A percentile compares a stretch with the other conserved stretches of the same genome.
phyloP scores from a whole-genome alignment of 768 basidiomycete genomes.

The Terana coerulea region DNA sequence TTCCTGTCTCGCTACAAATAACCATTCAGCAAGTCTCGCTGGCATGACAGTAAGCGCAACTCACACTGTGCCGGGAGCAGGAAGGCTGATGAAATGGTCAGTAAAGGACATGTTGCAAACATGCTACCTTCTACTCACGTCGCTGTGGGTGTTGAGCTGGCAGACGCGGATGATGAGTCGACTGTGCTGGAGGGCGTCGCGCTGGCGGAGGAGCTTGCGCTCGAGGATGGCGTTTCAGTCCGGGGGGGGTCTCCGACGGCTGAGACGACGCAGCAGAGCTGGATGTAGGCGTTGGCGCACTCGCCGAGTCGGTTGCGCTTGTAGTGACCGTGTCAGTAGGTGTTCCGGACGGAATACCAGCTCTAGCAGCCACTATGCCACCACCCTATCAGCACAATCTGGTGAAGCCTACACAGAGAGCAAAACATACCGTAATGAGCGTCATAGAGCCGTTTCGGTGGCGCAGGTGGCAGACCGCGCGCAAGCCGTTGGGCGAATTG shows the following conservation, averaged over 20 bases:
- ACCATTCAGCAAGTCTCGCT: not conserved
- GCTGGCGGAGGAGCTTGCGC: too few relatives aligned
- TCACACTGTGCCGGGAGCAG: conserved; percentile 16
- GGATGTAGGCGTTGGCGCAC: too few relatives aligned
- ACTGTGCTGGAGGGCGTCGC: too few relatives aligned
- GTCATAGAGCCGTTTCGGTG: conserved; percentile 14
- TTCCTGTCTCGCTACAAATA: conserved; percentile 9
- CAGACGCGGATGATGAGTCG: too few relatives aligned
- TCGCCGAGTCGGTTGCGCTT: not conserved
- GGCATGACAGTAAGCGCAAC: not conserved
- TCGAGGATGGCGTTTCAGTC: too few relatives aligned
- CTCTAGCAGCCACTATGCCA: conserved; percentile 3
- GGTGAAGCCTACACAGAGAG: not conserved
- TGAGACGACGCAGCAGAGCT: too few relatives aligned
- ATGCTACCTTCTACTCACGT: not conserved
- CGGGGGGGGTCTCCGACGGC: too few relatives aligned
- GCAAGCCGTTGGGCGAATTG: conserved; percentile 16
- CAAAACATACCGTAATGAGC: conserved; percentile 8
- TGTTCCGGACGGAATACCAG: not conserved
- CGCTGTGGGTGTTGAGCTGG: too few relatives aligned
- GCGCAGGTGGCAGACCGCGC: conserved; percentile 16
- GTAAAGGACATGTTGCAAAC: not conserved
- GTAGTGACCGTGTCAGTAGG: not conserved
- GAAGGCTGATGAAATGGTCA: conserved; percentile 3
- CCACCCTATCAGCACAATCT: too few relatives aligned